A percentile compares a stretch with the other conserved stretches of the same genome.
phyloP scores from a whole-genome alignment of 2,329 filamentous ascomycete genomes.

The Curvularia sp. region DNA sequence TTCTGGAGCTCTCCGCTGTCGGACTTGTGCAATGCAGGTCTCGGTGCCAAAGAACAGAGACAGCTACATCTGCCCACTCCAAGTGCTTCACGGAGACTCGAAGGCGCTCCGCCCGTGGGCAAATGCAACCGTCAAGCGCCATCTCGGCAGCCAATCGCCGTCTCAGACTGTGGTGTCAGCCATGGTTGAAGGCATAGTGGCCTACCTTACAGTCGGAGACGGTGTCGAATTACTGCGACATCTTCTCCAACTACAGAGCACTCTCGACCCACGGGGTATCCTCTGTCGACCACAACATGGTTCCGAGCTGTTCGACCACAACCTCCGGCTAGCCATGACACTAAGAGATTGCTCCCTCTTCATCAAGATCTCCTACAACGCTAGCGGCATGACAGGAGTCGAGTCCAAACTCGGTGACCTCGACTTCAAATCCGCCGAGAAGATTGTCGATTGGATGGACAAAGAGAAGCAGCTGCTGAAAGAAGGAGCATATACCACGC shows the following conservation, averaged over 20 bases:
- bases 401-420: conserved; percentile 56
- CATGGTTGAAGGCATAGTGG: conserved; percentile 23
- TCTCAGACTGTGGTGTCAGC: conserved; percentile 3
- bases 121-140: conserved; percentile 20
- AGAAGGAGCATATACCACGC: conserved; percentile 8
- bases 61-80: conserved; percentile 51
- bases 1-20: conserved; percentile 49
- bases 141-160: conserved; percentile 9
- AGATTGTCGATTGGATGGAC: conserved; percentile 51
- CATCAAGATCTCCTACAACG: conserved; percentile 36
- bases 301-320: conserved; percentile 18
- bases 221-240: conserved; percentile 48
- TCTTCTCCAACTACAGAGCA: conserved; percentile 47
- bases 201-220: conserved; percentile 40
- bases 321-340: conserved; percentile 54
- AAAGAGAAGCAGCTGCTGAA: conserved; percentile 48
- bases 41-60: conserved; percentile 31
- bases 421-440: conserved; percentile 55
- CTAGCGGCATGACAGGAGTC: conserved; percentile 25
- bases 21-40: conserved; percentile 56
- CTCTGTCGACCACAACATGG: conserved; percentile 6
- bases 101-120: conserved; percentile 26
- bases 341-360: conserved; percentile 57
- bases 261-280: conserved; percentile 50
- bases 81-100: conserved; percentile 43